Evolutionary conservation across 2,329 filamentous ascomycete genomes (phyloP).

Genomic region (Aspergillus sergii): DNA sequence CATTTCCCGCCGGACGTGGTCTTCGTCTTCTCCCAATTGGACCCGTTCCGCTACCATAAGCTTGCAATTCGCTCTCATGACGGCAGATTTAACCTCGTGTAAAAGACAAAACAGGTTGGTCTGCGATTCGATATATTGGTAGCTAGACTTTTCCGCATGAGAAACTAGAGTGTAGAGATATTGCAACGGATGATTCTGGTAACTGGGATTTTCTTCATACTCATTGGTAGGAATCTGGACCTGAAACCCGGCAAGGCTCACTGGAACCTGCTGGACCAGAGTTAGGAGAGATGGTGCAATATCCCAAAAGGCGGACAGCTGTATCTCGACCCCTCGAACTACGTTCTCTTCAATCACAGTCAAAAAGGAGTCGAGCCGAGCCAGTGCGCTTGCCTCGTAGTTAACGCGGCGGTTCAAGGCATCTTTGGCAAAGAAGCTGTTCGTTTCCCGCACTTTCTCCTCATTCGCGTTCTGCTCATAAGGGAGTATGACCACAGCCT

Average conservation of each 20-base stretch:
- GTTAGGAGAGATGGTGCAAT: slow-evolving; percentile 82
- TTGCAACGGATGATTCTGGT: slow-evolving; percentile 79
- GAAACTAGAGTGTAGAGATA: slow-evolving; percentile 84
- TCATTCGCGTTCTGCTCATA: slow-evolving; percentile 74
- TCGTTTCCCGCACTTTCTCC: slow-evolving; percentile 77
- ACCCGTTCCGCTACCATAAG: slow-evolving; percentile 68
- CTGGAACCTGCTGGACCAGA: slow-evolving; percentile 78
- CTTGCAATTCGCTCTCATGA: slow-evolving; percentile 69
- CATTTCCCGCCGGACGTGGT: slow-evolving; percentile 51
- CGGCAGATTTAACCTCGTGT: slow-evolving; percentile 84
- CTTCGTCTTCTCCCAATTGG: slow-evolving; percentile 46
- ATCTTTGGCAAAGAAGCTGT: slow-evolving; percentile 81
- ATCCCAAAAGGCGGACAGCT: slow-evolving; percentile 96
- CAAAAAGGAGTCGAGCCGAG: slow-evolving; percentile 75
- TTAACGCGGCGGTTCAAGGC: slow-evolving; percentile 69
- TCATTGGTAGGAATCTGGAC: slow-evolving; percentile 79
- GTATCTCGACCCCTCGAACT: slow-evolving; percentile 82
- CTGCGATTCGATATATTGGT: slow-evolving; percentile 96
- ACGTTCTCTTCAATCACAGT: slow-evolving; percentile 82
- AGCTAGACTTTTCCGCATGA: slow-evolving; percentile 88
- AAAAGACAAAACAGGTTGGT: slow-evolving; percentile 86
- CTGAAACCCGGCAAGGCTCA: slow-evolving; percentile 58
- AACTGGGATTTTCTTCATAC: slow-evolving; percentile 81
- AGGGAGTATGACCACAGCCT: slow-evolving; percentile 78
- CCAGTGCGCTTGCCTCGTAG: slow-evolving; percentile 71